Base-by-base conservation (phyloP, 352 stramenopile genomes). In the Phytophthora niederhauseri region DNA sequence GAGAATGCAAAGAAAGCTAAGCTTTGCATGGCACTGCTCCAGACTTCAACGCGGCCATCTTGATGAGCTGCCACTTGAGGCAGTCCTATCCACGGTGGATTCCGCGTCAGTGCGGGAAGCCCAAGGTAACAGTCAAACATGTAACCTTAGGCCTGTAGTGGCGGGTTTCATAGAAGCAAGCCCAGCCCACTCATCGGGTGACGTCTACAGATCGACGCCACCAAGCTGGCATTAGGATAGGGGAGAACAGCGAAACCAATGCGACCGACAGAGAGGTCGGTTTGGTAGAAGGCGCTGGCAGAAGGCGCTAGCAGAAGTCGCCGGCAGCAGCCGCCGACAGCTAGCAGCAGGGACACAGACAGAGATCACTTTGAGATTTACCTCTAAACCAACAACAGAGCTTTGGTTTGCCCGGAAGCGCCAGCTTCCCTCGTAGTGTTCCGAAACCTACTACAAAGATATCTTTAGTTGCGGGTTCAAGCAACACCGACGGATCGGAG, bases 401-500 rank as follows among this genome's bases (percentile, higher is more conserved):
- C 30, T 34, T 45, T 57, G 56, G 56, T 43, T 62, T 30, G 43
- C 41, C 56, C 24, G 56, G 56, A 62, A 62, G 56, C 56, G 56
- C 38, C 56, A 62, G 56, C 56, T 62, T 62, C 56, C 56, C 38
- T 43, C 41, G 51, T 36, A 51, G 56, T 62, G 56, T 62, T 52
- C 20, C 15, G 22, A 66, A 20, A 45, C 30, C 58, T 31, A 57
- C 58, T 65, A 51, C 58, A 64, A 57, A 48, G 36, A 56, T 64
- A 60, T 67, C n/a, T 67, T 61, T 61, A 67, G 50, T 67, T 61
- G 51, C 26, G 61, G 34, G 43, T 52, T 31, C 4, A 17, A 55
- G 41, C 51, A 60, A 48, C 6, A 57, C 58, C 22, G 22, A 60
- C 36, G n/a, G 49, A 66, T 3, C 2, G 57, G n/a, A 57, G 20